Evolutionary conservation across 164 flowering plant species (phyloP), one percentile per base, ranked within the genome.

Genomic region (Magnolia changhungtana): DNA sequence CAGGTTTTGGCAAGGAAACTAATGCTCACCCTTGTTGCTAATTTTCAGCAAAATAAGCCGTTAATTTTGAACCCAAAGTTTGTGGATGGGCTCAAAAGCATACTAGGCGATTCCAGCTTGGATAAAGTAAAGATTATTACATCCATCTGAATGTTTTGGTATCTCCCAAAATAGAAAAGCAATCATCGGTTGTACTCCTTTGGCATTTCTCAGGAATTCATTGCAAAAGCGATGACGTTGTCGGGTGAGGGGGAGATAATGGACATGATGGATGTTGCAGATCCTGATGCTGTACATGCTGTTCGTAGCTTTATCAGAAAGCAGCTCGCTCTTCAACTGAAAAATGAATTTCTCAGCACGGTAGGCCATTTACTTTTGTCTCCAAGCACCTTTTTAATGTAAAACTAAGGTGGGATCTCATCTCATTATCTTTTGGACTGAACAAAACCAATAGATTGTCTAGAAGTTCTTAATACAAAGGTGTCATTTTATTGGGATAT

Each of bases 281-380:
- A 94, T 83, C 99, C 98, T 14, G 98, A 96, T 89, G 98, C 98
- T 76, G 99, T 94, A 81, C 98, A 96, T 83, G 92, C 94, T 49
- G 98, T 96, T 77, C 88, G 95, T 77, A 29, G 82, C 75, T 95
- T 91, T 81, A 89, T 90, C 77, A 86, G 85, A 81, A 90, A 93
- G 83, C 88, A 91, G 71, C 88, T 95, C 76, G 98, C 94, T 61
- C 80, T 85, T 68, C 90, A 90, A 79, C 77, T 95, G 76, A 91
- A 86, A 83, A 76, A 82, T 65, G 94, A 91, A 64, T 75, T 95
- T 19, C 81, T 94, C 50, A 79, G 68, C 76, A 86, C 84, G 72
- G 98, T 93, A 89, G 24, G 21, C 24, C 63, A 59, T 37, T 0
- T 37, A 37, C 45, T 37, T 37, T 37, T 37, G 45, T 37, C 45